Evolutionary conservation across 1,284 basidiomycete species (phyloP).

Genomic region (Cutaneotrichosporon cyanovorans): DNA sequence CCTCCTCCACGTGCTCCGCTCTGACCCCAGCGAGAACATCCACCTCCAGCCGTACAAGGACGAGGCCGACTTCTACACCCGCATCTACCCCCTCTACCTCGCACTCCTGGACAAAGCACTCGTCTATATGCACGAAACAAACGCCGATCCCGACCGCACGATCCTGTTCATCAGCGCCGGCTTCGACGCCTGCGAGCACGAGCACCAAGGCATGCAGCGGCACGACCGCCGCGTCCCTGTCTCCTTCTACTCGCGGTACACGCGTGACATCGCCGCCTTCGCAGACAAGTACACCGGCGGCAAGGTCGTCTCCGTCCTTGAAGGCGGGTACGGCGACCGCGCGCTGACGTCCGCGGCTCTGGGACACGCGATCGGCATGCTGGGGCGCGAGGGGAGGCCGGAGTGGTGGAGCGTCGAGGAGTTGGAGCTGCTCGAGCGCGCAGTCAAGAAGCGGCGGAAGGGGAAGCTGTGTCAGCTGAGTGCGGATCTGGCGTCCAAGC

Average conservation of each 20-base stretch:
- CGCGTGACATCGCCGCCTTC: conserved; percentile 61
- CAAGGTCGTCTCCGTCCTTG: conserved; percentile 75
- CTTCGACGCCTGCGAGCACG: conserved; percentile 90
- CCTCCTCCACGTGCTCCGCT: not conserved
- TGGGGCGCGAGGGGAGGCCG: conserved; percentile 48
- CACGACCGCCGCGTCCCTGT: conserved; percentile 82
- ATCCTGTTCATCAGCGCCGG: conserved; percentile 71
- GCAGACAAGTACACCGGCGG: conserved; percentile 62
- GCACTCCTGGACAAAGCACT: conserved; percentile 63
- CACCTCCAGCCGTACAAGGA: conserved; percentile 72
- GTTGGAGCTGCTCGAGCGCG: conserved; percentile 63
- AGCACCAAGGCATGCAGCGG: conserved; percentile 83
- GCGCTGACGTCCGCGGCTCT: conserved; percentile 73
- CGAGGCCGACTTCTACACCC: conserved; percentile 67
- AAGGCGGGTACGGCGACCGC: conserved; percentile 90
- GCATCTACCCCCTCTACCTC: conserved; percentile 67
- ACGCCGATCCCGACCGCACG: conserved; percentile 60
- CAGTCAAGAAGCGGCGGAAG: conserved; percentile 49
- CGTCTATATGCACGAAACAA: conserved; percentile 63
- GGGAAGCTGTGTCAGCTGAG: conserved; percentile 49
- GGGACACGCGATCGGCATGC: conserved; percentile 67
- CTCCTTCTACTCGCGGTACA: conserved; percentile 79
- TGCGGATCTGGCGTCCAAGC: conserved; percentile 49
- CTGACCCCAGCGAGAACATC: conserved; percentile 59
- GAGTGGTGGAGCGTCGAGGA: conserved; percentile 66